A percentile compares a stretch with the other conserved stretches of the same genome.
Evolutionary conservation across 257 asterid species (phyloP).

Genomic region (Capsicum rhomboideum): DNA sequence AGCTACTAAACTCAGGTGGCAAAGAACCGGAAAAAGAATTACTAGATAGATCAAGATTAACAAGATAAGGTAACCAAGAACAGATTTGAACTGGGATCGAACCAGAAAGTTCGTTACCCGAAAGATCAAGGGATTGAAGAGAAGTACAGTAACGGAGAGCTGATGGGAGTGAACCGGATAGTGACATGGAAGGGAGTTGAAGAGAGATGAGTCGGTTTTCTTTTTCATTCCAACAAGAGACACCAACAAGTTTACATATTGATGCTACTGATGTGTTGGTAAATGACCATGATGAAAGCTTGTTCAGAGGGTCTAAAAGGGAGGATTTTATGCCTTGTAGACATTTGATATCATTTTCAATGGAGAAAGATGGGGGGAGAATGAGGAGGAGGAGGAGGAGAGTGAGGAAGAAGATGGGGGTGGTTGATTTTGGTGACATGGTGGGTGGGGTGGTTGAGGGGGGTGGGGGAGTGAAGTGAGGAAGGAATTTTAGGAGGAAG

Average conservation of each 20-base stretch:
- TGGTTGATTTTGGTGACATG: neutral
- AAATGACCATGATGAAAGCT: constrained; percentile 39
- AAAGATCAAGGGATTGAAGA: constrained; percentile 17
- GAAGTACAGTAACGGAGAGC: constrained; percentile 38
- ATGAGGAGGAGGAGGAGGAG: constrained; percentile 1
- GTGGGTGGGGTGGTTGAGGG: neutral
- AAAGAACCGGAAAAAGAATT: constrained; percentile 8
- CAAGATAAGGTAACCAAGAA: constrained; percentile 20
- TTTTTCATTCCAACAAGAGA: constrained; percentile 63
- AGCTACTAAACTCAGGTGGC: constrained; percentile 1
- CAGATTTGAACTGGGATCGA: constrained; percentile 17
- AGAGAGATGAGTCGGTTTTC: constrained; percentile 40
- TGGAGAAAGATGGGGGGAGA: neutral
- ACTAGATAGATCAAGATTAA: constrained; percentile 12
- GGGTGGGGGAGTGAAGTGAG: neutral
- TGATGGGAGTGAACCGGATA: constrained; percentile 40
- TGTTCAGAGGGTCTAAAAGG: constrained; percentile 37
- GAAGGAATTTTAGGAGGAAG: neutral
- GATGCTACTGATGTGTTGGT: constrained; percentile 34
- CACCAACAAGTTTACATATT: constrained; percentile 46
- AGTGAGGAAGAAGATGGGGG: neutral
- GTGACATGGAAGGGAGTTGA: constrained; percentile 29
- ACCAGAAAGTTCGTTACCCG: constrained; percentile 13
- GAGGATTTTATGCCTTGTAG: constrained; percentile 33
- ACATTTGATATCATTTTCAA: constrained; percentile 55